Evolutionary conservation across 768 basidiomycete genomes (phyloP).

Genomic region (Rhizopogon rudus): DNA sequence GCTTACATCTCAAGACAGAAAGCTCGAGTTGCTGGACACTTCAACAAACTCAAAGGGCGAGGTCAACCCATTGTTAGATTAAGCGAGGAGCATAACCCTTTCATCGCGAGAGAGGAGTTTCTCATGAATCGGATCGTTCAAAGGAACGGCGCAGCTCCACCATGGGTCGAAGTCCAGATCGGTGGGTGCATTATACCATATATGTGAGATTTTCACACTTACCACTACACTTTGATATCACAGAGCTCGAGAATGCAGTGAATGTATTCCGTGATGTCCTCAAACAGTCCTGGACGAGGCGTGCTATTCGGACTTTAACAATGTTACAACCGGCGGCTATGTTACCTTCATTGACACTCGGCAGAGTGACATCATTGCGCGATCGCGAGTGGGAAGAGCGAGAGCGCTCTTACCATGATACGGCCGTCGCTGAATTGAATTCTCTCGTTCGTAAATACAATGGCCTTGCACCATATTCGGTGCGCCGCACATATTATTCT

Average conservation of each 20-base stretch:
- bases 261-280: conserved; percentile 60
- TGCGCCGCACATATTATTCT: conserved; percentile 58
- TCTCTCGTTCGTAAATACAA: conserved; percentile 76
- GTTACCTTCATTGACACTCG: conserved; percentile 30
- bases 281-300: conserved; percentile 69
- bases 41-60: conserved; percentile 67
- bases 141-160: conserved; percentile 75
- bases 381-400: conserved; percentile 69
- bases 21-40: conserved; percentile 62
- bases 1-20: conserved; percentile 33
- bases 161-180: conserved; percentile 81
- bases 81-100: conserved; percentile 51
- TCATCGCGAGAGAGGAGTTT: conserved; percentile 73
- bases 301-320: conserved; percentile 59
- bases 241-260: conserved; percentile 65
- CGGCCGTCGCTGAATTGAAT: conserved; percentile 69
- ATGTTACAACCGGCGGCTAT: conserved; percentile 34
- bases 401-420: conserved; percentile 63
- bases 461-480: conserved; percentile 71
- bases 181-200: conserved; percentile 34
- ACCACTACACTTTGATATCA: conserved; percentile 3
- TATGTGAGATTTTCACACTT: background rate
- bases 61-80: conserved; percentile 44
- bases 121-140: conserved; percentile 85
- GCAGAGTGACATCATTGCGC: conserved; percentile 40